These are phyloP conservation scores for Dillenia suffruticosa DNA, from an alignment of 164 flowering plant genomes.

Conservation along the genomic window DNA sequence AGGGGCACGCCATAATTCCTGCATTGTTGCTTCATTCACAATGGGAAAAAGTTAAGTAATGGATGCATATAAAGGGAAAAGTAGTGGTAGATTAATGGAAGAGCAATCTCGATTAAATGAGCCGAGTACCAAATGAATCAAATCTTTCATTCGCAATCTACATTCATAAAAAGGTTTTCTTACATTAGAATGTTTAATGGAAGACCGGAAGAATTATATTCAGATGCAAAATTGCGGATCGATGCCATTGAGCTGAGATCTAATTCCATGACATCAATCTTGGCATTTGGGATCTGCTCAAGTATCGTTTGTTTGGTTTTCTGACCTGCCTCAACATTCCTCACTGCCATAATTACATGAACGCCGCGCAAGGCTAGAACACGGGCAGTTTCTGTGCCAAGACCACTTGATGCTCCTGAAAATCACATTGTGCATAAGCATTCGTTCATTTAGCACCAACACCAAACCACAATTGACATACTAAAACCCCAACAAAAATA, in stretches of 20 bases:
- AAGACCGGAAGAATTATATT: conserved; percentile 40
- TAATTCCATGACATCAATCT: conserved; percentile 70
- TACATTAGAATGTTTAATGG: conserved; percentile 73
- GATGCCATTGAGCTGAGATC: conserved; percentile 71
- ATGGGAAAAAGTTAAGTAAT: neutral
- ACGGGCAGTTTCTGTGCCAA: conserved; percentile 73
- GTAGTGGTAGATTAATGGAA: neutral
- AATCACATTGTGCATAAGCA: conserved; percentile 5
- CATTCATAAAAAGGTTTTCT: conserved; percentile 12
- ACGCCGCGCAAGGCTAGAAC: conserved; percentile 67
- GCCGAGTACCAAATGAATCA: neutral
- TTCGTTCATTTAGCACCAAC: too few relatives aligned
- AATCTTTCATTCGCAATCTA: too few relatives aligned
- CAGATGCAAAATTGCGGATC: conserved; percentile 61
- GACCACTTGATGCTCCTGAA: conserved; percentile 84
- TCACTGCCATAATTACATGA: conserved; percentile 72
- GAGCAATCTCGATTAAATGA: too few relatives aligned
- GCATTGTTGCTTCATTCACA: conserved; percentile 32
- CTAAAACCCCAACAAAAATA: too few relatives aligned
- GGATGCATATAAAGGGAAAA: neutral
- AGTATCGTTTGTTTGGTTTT: conserved; percentile 46
- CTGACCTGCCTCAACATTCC: conserved; percentile 51
- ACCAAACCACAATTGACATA: too few relatives aligned
- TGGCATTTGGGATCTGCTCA: conserved; percentile 52
- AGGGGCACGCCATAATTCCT: conserved; percentile 45